Conservation (phyloP, 495 filamentous ascomycete genomes). For the Geopyxis carbonaria region DNA sequence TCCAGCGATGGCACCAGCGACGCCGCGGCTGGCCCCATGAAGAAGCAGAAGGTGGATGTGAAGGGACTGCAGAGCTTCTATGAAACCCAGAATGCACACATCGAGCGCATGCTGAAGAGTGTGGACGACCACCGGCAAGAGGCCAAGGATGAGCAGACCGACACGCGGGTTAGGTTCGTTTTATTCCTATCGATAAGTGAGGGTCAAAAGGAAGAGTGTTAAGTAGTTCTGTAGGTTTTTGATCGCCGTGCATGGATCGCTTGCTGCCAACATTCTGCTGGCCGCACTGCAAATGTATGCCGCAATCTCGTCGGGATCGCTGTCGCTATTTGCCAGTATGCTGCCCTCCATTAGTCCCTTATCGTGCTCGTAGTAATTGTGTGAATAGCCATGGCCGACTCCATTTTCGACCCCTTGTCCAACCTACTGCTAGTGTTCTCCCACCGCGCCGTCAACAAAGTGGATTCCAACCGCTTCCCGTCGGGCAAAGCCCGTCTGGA, state of each 20-base stretch:
- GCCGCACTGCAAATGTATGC: constrained; percentile 74
- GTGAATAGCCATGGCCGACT: constrained; percentile 61
- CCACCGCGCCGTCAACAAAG: constrained; percentile 71
- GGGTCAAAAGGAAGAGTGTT: constrained; percentile 32
- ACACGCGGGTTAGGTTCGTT: constrained; percentile 39
- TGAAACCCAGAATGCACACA: constrained; percentile 79
- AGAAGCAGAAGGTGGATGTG: constrained; percentile 31
- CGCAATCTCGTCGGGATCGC: constrained; percentile 65
- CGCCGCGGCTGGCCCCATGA: constrained; percentile 29
- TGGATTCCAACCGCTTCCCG: constrained; percentile 80
- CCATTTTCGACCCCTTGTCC: constrained; percentile 84
- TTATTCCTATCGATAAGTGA: not conserved
- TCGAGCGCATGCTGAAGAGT: constrained; percentile 76
- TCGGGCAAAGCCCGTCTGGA: constrained; percentile 90
- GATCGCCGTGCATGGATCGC: constrained; percentile 82
- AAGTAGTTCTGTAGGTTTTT: too few relatives aligned
- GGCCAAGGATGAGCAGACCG: constrained; percentile 58
- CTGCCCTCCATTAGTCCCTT: not conserved
- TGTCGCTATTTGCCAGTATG: constrained; percentile 75
- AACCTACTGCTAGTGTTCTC: constrained; percentile 78
- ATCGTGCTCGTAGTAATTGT: not conserved
- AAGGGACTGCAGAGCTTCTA: constrained; percentile 72
- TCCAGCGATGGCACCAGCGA: constrained; percentile 8
- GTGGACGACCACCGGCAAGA: constrained; percentile 77
- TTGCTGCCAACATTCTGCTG: constrained; percentile 66